Evolutionary conservation across 2,329 filamentous ascomycete species (phyloP), one percentile per base, ranked within the genome.

Genomic region (Rhynchosporium secalis): DNA sequence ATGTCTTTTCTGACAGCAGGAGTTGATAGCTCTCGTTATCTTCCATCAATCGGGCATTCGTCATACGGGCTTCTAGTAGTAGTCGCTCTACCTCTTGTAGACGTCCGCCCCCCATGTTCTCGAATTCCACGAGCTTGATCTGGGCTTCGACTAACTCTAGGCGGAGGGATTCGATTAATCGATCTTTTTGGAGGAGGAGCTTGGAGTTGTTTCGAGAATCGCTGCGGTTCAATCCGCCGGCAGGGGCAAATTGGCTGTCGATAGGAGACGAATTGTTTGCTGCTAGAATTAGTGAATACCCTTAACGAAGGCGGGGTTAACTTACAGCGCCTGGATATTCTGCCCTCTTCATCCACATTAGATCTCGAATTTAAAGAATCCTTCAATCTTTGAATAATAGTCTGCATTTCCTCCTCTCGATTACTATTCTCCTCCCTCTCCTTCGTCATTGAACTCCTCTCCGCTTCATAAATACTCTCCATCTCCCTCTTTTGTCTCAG

Each of bases 11-110:
- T 73, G 92, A 92, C 29, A 99, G 86, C 20, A 99, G 86, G 43
- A 98, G 84, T 77, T 98, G 94, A 77, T 96, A 99, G 77, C 92
- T 96, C 77, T 99, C 95, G 72, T 98, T 98, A 76, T 99, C 95
- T 78, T 99, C 95, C 90, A 97, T 95, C 66, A 99, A 81, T 51
- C 93, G 86, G 62, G 95, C 95, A 74, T 98, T 99, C 69, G 92
- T 90, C 89, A 98, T 95, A 71, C 93, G 91, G 45, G 92, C 89
- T 73, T 98, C 94, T 77, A 97, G 87, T 58, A 98, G 84, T 67
- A 91, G 86, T 70, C 90, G 89, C 78, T 98, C 93, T n/a, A 98
- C 84, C 76, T 96, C 92, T 68, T 91, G 90, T 72, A 96, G 80
- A 33, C 90, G 87, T 51, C 92, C 92, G 58, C 93, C 94, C 58